A percentile compares a stretch with the other conserved stretches of the same genome.
These are phyloP conservation scores for Myotisia sp. DNA, from an alignment of 2,329 filamentous ascomycete genomes.

Conservation along the genomic window DNA sequence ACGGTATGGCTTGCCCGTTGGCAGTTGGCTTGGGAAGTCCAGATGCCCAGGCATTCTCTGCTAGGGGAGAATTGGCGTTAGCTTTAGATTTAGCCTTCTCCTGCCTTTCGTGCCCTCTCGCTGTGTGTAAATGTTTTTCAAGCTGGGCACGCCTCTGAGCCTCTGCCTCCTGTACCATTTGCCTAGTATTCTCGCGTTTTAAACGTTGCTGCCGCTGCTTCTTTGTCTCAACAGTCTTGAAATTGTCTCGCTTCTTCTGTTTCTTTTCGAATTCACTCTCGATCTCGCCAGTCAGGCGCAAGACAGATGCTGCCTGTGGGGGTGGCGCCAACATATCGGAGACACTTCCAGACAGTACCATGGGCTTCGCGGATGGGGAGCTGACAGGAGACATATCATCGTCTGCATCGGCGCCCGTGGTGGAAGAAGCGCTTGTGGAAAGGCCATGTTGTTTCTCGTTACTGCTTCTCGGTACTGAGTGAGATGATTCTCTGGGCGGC, in stretches of 20 bases:
- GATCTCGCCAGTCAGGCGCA: constrained; percentile 59
- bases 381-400: constrained; percentile 60
- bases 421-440: constrained; percentile 52
- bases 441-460: constrained; percentile 27
- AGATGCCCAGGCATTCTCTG: constrained; percentile 44
- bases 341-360: constrained; percentile 45
- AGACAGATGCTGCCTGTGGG: constrained; percentile 52
- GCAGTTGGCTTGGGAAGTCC: constrained; percentile 13
- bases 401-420: constrained; percentile 60
- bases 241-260: constrained; percentile 47
- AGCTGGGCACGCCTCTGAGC: constrained; percentile 58
- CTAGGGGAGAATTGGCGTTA: constrained; percentile 26
- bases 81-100: constrained; percentile 40
- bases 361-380: constrained; percentile 46
- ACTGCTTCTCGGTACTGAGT: constrained; percentile 27
- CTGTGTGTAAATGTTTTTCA: constrained; percentile 71
- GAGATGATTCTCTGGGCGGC: background rate
- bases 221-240: constrained; percentile 66
- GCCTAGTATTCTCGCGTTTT: constrained; percentile 72
- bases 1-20: constrained; percentile 9
- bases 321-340: constrained; percentile 82
- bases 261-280: constrained; percentile 43
- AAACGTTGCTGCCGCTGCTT: constrained; percentile 87
- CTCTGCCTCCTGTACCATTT: constrained; percentile 61
- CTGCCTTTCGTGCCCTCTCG: constrained; percentile 72